Conservation (phyloP, 2,329 filamentous ascomycete species). For the Claviceps digitariae region DNA sequence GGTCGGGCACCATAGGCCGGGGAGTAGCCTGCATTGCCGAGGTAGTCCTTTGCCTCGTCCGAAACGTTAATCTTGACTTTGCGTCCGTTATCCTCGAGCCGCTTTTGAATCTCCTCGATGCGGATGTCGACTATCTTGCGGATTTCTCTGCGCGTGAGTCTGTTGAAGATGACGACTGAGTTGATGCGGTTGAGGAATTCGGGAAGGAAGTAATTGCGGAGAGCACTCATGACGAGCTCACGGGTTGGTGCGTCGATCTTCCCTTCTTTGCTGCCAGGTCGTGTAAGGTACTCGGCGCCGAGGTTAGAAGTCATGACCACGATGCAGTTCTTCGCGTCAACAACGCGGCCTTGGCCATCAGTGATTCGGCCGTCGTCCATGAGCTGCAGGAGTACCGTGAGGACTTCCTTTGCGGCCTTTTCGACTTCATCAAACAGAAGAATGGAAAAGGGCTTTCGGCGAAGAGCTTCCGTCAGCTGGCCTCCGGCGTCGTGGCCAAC, state of each 20-base stretch:
- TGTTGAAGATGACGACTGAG: slow-evolving; percentile 96
- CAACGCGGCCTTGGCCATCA: slow-evolving; percentile 86
- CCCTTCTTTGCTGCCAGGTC: slow-evolving; percentile 65
- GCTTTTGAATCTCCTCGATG: slow-evolving; percentile 77
- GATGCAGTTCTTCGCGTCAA: slow-evolving; percentile 96
- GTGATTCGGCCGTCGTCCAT: slow-evolving; percentile 99
- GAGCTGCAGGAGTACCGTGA: slow-evolving; percentile 95
- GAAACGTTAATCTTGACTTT: slow-evolving; percentile 76
- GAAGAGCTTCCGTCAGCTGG: slow-evolving; percentile 87
- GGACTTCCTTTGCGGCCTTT: slow-evolving; percentile 93
- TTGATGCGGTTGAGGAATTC: slow-evolving; percentile 98
- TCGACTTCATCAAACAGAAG: slow-evolving; percentile 96
- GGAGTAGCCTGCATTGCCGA: slow-evolving; percentile 83
- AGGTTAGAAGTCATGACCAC: slow-evolving; percentile 99
- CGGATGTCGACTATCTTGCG: slow-evolving; percentile 91
- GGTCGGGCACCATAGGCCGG: slow-evolving; percentile 91
- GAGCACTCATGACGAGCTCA: slow-evolving; percentile 79
- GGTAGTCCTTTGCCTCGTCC: slow-evolving; percentile 80
- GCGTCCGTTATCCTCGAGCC: slow-evolving; percentile 70
- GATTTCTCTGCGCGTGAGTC: slow-evolving; percentile 78
- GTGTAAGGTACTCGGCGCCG: slow-evolving; percentile 83
- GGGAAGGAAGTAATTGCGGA: slow-evolving; percentile 92
- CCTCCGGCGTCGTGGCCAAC: slow-evolving; percentile 94
- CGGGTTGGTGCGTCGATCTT: slow-evolving; percentile 73
- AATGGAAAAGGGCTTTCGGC: slow-evolving; percentile 93